Base-by-base conservation (phyloP, 2,329 filamentous ascomycete species). In the Fusarium phyllophilum region DNA sequence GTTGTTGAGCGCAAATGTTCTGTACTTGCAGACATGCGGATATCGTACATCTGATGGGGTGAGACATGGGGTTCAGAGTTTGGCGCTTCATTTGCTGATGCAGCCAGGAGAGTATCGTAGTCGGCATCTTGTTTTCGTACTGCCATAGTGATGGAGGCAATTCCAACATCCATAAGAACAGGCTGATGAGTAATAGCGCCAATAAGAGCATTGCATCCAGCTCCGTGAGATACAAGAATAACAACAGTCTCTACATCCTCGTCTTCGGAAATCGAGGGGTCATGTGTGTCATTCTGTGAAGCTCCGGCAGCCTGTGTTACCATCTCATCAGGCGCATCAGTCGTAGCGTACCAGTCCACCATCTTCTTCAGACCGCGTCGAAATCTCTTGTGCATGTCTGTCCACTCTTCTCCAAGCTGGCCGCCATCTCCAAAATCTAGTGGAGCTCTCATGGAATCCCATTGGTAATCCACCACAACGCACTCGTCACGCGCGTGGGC, bases 151-250 rank as follows among this genome's bases (percentile, higher is more conserved):
- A 99, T 86, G 8, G 95, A 97, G 2, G 96, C 94, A 83, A 97
- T 93, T 34, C 92, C 92, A 22, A 98, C 93, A 79, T 98, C 95
- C 78, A 97, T 90, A 20, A 99, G 87, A 0, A 97, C 95, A 0
- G 96, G 96, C 78, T 97, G 93, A 68, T 96, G 93, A 1, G 95
- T 97, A 73, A 99, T 89, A 33, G 95, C 95, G 18, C 96, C 95
- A 71, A 99, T 95, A 49, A 99, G 84, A 6, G 96, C 96, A 83
- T 99, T 99, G 83, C 96, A 97, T 44, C 96, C 96, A 20, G 96
- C 96, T 31, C 96, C 96, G 79, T 99, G 96, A 1, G 96, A 97
- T 29, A 99, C 93, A 13, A 99, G 84, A 45, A 99, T 87, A 22
- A 99, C 85, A 4, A 98, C 91, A 4, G 95, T 89, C 76, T 97